Percentiles rank a stretch among this genome's conserved stretches.
Evolutionary conservation across 805 yeast species (phyloP).

Genomic region (Suhomyces kilbournensis): DNA sequence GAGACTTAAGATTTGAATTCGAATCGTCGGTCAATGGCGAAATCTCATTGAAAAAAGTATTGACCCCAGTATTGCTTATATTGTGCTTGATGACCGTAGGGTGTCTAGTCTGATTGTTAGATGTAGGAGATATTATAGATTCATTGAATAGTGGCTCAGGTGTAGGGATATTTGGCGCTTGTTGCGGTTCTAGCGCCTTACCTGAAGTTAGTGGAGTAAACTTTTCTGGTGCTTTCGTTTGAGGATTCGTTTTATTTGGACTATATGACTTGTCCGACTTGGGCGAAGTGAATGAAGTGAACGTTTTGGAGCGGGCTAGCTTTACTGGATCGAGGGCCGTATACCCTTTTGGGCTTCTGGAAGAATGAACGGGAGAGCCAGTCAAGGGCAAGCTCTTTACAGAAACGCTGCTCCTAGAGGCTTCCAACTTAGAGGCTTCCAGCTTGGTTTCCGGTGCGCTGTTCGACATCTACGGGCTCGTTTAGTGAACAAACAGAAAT

Average conservation of each 20-base stretch:
- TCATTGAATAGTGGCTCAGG: constrained; percentile 12
- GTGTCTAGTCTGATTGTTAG: not conserved
- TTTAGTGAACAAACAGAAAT: not conserved
- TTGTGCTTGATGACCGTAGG: constrained; percentile 1
- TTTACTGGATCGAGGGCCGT: not conserved
- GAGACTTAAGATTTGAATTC: not conserved
- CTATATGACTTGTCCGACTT: not conserved
- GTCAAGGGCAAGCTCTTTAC: not conserved
- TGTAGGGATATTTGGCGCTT: not conserved
- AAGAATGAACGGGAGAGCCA: not conserved
- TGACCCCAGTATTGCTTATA: not conserved
- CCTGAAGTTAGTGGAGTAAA: not conserved
- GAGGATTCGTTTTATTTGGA: not conserved
- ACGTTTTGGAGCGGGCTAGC: not conserved
- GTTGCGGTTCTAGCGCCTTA: not conserved
- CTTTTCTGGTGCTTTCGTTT: not conserved
- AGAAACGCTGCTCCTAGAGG: not conserved
- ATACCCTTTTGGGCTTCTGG: not conserved
- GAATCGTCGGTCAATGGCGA: constrained; percentile 9
- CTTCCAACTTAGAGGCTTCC: not conserved
- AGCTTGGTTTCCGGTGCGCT: not conserved
- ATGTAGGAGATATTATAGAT: constrained; percentile 12
- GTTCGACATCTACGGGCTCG: not conserved
- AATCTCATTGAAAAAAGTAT: constrained; percentile 5
- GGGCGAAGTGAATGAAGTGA: not conserved